Conservation (phyloP, 2,329 filamentous ascomycete genomes). For the Colletotrichum gloeosporioides region DNA sequence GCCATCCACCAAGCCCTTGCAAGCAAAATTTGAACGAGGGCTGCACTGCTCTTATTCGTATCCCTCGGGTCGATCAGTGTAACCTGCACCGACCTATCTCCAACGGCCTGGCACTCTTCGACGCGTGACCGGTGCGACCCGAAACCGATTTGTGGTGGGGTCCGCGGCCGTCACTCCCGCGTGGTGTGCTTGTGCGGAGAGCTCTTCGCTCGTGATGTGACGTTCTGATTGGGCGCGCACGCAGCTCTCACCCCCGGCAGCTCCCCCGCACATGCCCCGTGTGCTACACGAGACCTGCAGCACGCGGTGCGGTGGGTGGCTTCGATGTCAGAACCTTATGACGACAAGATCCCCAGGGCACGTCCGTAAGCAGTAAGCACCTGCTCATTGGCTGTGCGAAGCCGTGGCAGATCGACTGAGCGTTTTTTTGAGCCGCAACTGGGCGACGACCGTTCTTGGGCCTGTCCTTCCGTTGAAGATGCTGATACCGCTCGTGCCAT, state of each 20-base stretch:
- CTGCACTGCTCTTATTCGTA: neutral
- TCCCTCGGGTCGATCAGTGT: neutral
- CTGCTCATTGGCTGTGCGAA: neutral
- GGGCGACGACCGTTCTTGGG: neutral
- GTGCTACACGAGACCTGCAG: conserved; percentile 12
- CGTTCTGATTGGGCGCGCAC: neutral
- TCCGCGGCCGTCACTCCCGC: neutral
- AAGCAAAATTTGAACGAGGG: neutral
- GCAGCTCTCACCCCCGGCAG: neutral
- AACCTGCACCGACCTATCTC: neutral
- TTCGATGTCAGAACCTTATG: conserved; percentile 14
- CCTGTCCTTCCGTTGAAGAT: neutral
- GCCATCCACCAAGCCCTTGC: neutral
- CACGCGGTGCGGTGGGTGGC: neutral
- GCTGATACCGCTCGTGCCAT: neutral
- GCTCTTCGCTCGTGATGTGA: neutral
- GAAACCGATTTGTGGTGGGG: neutral
- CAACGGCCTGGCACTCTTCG: neutral
- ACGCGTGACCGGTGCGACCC: neutral
- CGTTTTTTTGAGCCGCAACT: neutral
- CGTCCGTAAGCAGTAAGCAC: neutral
- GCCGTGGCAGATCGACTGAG: neutral
- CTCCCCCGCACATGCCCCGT: neutral
- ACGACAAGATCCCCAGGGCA: neutral
- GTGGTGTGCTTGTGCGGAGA: conserved; percentile 1